A percentile compares a stretch with the other conserved stretches of the same genome.
Evolutionary conservation across 257 asterid genomes (phyloP).

Genomic region (Solanum bulbocastanum): DNA sequence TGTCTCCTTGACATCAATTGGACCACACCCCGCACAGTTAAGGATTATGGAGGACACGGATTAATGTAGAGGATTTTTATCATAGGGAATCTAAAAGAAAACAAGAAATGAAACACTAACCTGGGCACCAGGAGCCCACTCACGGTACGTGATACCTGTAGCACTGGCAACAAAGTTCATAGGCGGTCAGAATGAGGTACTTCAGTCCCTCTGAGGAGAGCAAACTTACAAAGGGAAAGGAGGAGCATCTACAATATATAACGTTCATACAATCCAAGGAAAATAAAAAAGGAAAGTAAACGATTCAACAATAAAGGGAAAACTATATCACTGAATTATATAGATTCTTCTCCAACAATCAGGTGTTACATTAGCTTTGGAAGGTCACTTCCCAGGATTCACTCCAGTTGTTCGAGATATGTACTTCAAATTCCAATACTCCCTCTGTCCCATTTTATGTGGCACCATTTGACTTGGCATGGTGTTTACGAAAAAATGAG

Average conservation of each 20-base stretch:
- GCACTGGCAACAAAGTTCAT: slow-evolving; percentile 47
- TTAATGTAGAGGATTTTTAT: not conserved
- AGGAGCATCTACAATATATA: not conserved
- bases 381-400: not conserved
- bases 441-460: not conserved
- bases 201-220: not conserved
- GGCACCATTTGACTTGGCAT: not conserved
- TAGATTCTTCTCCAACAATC: not conserved
- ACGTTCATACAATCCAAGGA: not conserved
- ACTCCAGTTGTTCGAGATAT: not conserved
- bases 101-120: slow-evolving; percentile 32
- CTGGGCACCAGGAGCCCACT: slow-evolving; percentile 99
- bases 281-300: not conserved
- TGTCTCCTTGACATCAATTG: not conserved
- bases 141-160: slow-evolving; percentile 91
- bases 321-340: not conserved
- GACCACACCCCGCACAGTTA: not conserved
- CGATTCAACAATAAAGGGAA: not conserved
- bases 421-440: not conserved
- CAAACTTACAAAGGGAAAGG: not conserved
- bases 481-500: not conserved
- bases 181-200: slow-evolving; percentile 8
- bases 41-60: not conserved
- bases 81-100: not conserved
- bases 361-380: not conserved